Evolutionary conservation across 768 basidiomycete genomes (phyloP).

Genomic region (Suillus spraguei): DNA sequence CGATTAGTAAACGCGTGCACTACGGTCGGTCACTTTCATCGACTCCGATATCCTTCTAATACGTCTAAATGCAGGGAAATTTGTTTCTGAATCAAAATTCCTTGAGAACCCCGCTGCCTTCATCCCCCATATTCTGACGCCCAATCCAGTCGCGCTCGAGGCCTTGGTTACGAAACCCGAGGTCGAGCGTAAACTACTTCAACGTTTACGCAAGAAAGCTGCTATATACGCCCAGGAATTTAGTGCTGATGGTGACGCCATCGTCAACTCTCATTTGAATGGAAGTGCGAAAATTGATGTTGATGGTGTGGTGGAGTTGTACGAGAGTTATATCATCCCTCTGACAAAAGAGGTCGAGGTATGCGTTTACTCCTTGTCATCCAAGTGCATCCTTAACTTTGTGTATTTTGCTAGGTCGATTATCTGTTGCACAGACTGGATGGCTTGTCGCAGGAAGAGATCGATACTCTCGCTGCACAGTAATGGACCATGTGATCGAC

Average conservation of each 20-base stretch:
- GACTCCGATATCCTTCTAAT: slow-evolving; percentile 10
- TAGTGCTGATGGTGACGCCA: slow-evolving; percentile 61
- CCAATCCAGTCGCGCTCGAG: slow-evolving; percentile 78
- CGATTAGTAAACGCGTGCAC: slow-evolving; percentile 97
- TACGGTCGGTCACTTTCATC: slow-evolving; percentile 65
- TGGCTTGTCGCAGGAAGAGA: slow-evolving; percentile 79
- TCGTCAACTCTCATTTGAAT: slow-evolving; percentile 35
- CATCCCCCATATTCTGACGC: slow-evolving; percentile 86
- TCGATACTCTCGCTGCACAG: slow-evolving; percentile 57
- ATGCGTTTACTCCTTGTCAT: slow-evolving; percentile 25
- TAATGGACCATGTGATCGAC: neutral
- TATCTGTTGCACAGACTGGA: slow-evolving; percentile 92
- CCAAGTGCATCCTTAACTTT: neutral
- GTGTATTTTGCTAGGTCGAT: slow-evolving; percentile 65
- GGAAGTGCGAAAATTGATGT: slow-evolving; percentile 79
- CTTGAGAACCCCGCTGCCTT: slow-evolving; percentile 81
- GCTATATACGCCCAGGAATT: slow-evolving; percentile 82
- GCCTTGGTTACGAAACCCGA: slow-evolving; percentile 96
- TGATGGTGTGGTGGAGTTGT: slow-evolving; percentile 90
- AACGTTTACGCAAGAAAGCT: slow-evolving; percentile 85
- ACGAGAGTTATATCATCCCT: slow-evolving; percentile 95
- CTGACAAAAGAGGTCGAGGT: slow-evolving; percentile 99
- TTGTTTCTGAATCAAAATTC: slow-evolving; percentile 99
- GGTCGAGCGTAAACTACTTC: slow-evolving; percentile 84
- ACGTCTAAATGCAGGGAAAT: slow-evolving; percentile 70